Base-by-base conservation (phyloP, 2,329 filamentous ascomycete genomes). In the Orbilia javanica region DNA sequence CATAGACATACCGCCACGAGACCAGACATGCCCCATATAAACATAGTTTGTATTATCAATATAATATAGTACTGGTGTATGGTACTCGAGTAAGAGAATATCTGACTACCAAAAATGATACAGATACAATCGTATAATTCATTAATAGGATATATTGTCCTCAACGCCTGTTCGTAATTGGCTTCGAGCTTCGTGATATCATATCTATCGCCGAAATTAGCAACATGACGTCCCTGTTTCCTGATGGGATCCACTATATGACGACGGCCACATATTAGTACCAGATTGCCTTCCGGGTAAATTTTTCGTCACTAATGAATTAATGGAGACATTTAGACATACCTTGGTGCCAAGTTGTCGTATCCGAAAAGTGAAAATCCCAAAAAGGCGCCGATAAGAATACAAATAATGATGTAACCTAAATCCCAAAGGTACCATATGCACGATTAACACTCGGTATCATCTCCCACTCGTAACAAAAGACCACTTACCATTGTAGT, bases 341-440 rank as follows among this genome's bases (percentile, higher is more conserved):
- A 78, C 74, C 62, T 46, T 0, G 74, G 74, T 6, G 74, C 60
- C 7, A 78, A 39, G 39, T 78, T 80, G 63, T 92, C 91, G 91
- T 92, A 94, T 46, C 90, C 88, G 82, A 93, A 95, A 70, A 92
- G 82, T 79, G 94, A 92, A 13, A 88, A 87, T 15, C 93, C 93
- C 3, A 94, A 73, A 79, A 89, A 93, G 0, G 91, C 89, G 1
- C 93, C 93, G 72, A 95, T 88, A 80, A 95, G 89, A 83, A 96
- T 93, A 80, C 89, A 93, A 71, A 95, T 90, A 83, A 96, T 92
- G 79, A 96, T 87, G 84, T 93, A 96, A 10, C 90, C 89, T 78
- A 64, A 4, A 4, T n/a, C 36, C 34, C 18, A 25, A 44, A 44
- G n/a, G 2, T 7, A 72, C 25, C 36, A 39, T 42, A 36, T n/a